Base-by-base conservation (phyloP, 208 protist genomes). In the Porcisia hertigi region DNA sequence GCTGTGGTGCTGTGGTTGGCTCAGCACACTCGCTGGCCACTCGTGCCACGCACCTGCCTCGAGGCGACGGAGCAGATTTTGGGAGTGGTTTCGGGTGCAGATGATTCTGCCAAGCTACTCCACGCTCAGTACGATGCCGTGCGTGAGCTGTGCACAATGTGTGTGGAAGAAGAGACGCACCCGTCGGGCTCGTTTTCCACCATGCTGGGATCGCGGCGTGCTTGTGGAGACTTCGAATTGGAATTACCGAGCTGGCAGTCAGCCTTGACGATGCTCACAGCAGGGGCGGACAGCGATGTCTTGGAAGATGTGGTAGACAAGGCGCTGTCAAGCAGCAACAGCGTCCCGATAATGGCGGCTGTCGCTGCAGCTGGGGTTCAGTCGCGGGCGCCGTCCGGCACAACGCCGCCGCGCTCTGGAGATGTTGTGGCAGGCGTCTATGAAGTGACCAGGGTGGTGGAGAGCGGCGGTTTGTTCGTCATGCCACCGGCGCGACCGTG, bases 11-110 rank as follows among this genome's bases (percentile, higher is more conserved):
- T n/a, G 18, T 36, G 8, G 49, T 20, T 82, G 72, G 73, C 73
- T 9, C 25, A 52, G 69, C 72, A 75, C 54, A 78, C 53, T 34
- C 67, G 69, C 25, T 82, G 78, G 78, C 78, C 78, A 45, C 67
- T 82, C 7, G 16, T 18, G 8, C 73, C 78, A 7, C 45, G 8
- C 7, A 23, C 67, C 11, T 71, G 67, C 34, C 53, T 78, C 0
- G 45, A 0, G 23, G 45, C 69, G 12, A 71, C 78, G 3, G n/a
- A 73, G 11, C 57, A 47, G 12, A 64, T 69, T 18, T 53, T 81
- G 45, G 9, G 30, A 30, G 45, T 18, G 23, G n/a, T 81, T 18
- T 49, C 30, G 7, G 23, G 3, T n/a, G 25, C n/a, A 3, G 11
- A n/a, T 2, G 57, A 55, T 3, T 53, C 23, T 52, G 47, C 64